Conservation (phyloP, 2,329 filamentous ascomycete genomes). For the Coleophoma eucalyptorum region DNA sequence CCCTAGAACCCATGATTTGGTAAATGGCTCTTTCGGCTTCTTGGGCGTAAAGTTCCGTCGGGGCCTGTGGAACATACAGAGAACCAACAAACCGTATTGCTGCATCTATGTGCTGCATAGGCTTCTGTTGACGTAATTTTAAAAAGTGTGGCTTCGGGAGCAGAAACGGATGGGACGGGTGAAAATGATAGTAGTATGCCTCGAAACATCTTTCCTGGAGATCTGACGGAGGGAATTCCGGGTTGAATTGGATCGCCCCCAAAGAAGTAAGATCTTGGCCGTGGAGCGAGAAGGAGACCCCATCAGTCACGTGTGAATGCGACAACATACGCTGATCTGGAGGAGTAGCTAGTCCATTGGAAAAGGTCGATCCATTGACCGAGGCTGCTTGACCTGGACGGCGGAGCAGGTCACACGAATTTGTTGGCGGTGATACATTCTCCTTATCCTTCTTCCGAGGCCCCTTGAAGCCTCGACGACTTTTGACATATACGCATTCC, state of each 20-base stretch:
- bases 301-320: conserved; percentile 11
- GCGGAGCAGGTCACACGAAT: conserved; percentile 15
- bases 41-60: conserved; percentile 13
- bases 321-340: conserved; percentile 19
- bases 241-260: conserved; percentile 8
- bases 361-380: conserved; percentile 13
- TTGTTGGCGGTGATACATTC: conserved; percentile 18
- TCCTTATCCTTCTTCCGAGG: conserved; percentile 40
- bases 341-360: conserved; percentile 21
- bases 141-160: conserved; percentile 49
- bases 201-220: conserved; percentile 22
- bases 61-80: conserved; percentile 21
- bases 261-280: conserved; percentile 8
- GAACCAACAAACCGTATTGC: conserved; percentile 24
- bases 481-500: conserved; percentile 70
- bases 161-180: conserved; percentile 53
- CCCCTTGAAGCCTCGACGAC: conserved; percentile 72
- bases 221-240: conserved; percentile 30
- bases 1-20: conserved; percentile 18
- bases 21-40: conserved; percentile 19
- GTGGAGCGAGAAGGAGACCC: conserved; percentile 15
- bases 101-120: conserved; percentile 24
- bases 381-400: conserved; percentile 11
- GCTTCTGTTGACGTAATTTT: conserved; percentile 42
- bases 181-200: conserved; percentile 40